These are phyloP conservation scores for Sideroxylon spinosum DNA, from an alignment of 179 eudicot genomes.

Conservation along the genomic window DNA sequence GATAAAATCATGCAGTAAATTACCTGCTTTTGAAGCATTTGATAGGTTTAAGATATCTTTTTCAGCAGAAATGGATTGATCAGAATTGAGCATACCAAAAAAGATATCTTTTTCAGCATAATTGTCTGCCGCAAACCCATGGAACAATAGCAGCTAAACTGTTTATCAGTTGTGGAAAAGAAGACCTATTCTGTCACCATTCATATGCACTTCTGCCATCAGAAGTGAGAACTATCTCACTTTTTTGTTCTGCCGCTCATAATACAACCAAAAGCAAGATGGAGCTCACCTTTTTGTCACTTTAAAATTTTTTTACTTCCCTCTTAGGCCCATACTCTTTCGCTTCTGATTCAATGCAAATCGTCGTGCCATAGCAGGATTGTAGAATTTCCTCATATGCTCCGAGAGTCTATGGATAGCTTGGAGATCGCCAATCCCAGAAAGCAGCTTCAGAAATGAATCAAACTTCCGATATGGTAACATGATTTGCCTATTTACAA, in stretches of 20 bases:
- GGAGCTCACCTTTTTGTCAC: not conserved
- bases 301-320: conserved; percentile 29
- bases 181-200: too few relatives aligned
- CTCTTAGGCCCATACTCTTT: conserved; percentile 64
- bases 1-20: not conserved
- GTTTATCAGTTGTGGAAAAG: not conserved
- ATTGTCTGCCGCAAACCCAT: not conserved
- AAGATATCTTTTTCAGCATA: not conserved
- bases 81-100: not conserved
- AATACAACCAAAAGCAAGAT: not conserved
- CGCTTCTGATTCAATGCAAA: conserved; percentile 65
- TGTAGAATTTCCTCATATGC: conserved; percentile 75
- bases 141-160: not conserved
- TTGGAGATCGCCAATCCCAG: conserved; percentile 62
- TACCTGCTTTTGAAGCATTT: not conserved
- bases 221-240: too few relatives aligned
- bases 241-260: not conserved
- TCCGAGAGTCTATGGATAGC: conserved; percentile 74
- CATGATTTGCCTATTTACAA: conserved; percentile 56
- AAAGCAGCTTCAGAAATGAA: conserved; percentile 58
- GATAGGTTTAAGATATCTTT: not conserved
- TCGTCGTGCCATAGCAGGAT: conserved; percentile 86
- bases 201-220: not conserved
- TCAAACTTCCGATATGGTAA: conserved; percentile 73
- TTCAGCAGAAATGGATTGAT: not conserved